Percentiles rank a stretch among this genome's conserved stretches.
These are phyloP conservation scores for Steccherinum ochraceum DNA, from an alignment of 768 basidiomycete genomes.

Conservation along the genomic window DNA sequence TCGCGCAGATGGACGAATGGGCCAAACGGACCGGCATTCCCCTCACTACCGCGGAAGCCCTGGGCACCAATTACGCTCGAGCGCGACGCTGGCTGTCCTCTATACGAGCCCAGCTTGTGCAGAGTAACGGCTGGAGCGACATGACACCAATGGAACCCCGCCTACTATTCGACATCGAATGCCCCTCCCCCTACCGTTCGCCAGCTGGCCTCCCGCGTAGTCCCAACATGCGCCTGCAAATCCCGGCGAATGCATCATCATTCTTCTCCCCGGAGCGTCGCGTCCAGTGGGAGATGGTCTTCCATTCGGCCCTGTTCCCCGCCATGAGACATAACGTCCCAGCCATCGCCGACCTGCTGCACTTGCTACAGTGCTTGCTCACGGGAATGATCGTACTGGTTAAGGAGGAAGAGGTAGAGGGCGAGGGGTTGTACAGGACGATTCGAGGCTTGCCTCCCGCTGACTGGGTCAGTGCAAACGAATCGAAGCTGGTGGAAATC, in stretches of 20 bases:
- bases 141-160: conserved; percentile 52
- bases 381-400: conserved; percentile 44
- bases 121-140: conserved; percentile 67
- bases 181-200: conserved; percentile 73
- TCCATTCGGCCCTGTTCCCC: conserved; percentile 41
- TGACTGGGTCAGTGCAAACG: conserved; percentile 72
- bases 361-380: conserved; percentile 35
- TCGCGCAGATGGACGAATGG: conserved; percentile 81
- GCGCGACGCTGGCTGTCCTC: conserved; percentile 71
- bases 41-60: conserved; percentile 75
- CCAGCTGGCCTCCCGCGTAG: conserved; percentile 70
- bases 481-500: conserved; percentile 59
- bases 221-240: conserved; percentile 63
- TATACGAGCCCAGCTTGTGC: conserved; percentile 58
- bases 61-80: conserved; percentile 75
- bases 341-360: conserved; percentile 30
- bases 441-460: conserved; percentile 71
- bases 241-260: conserved; percentile 74
- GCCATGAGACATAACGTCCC: conserved; percentile 31
- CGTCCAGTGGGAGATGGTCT: conserved; percentile 88
- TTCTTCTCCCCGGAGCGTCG: conserved; percentile 83
- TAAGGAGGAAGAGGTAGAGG: conserved; percentile 67
- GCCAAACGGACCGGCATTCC: conserved; percentile 73
- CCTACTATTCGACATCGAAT: conserved; percentile 76
- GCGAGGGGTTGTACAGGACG: conserved; percentile 62